These are phyloP conservation scores for Candida chilensis DNA, from an alignment of 805 yeast genomes.

Conservation along the genomic window DNA sequence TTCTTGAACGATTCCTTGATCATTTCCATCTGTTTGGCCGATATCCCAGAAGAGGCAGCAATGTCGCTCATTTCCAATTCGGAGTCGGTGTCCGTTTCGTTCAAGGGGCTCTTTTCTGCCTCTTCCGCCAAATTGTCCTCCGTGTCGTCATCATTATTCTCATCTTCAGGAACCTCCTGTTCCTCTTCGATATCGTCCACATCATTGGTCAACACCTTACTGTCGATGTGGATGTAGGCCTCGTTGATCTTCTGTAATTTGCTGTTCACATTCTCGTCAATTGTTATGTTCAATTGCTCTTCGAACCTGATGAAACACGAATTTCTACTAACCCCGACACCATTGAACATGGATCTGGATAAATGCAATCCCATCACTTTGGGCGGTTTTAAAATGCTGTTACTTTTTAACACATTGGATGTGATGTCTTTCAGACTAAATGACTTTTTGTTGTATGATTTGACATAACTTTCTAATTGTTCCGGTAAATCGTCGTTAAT, in stretches of 20 bases:
- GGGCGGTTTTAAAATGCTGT: slow-evolving; percentile 59
- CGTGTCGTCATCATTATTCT: slow-evolving; percentile 19
- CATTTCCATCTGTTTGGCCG: slow-evolving; percentile 4
- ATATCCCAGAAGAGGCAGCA: slow-evolving; percentile 5
- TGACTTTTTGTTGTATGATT: slow-evolving; percentile 32
- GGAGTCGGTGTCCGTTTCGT: slow-evolving; percentile 2
- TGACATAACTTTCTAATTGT: slow-evolving; percentile 36
- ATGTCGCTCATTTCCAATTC: slow-evolving; percentile 3
- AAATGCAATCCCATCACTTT: slow-evolving; percentile 69
- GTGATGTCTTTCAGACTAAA: slow-evolving; percentile 36
- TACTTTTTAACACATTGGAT: slow-evolving; percentile 61
- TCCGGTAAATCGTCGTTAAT: slow-evolving; percentile 63
- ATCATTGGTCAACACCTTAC: slow-evolving; percentile 13
- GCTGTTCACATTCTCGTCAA: slow-evolving; percentile 26
- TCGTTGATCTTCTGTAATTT: slow-evolving; percentile 7
- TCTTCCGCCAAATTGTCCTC: slow-evolving; percentile 8
- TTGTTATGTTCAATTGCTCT: slow-evolving; percentile 39
- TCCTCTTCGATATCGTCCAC: slow-evolving; percentile 20
- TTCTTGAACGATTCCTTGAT: slow-evolving; percentile 14
- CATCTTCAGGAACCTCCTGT: slow-evolving; percentile 25
- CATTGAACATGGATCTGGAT: slow-evolving; percentile 73
- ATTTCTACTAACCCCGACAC: slow-evolving; percentile 61
- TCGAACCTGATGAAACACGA: slow-evolving; percentile 63
- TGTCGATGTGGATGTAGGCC: too few relatives aligned
- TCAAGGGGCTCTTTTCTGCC: slow-evolving; percentile 1